Evolutionary conservation across 2,329 filamentous ascomycete species (phyloP).

Genomic region (Apiospora phragmitis): DNA sequence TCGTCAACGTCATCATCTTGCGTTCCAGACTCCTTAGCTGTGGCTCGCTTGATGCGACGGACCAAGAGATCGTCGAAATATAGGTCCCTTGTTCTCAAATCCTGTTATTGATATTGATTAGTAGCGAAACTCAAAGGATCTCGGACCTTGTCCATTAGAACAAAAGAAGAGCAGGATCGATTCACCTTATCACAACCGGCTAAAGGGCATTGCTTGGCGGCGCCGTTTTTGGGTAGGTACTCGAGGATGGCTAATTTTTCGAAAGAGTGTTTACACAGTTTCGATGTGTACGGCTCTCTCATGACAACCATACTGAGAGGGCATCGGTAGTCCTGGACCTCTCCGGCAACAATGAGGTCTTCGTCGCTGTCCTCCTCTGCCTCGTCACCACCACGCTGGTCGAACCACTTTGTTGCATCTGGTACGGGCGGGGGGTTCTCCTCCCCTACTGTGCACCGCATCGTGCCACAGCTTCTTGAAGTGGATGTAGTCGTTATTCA

Average conservation of each 20-base stretch:
- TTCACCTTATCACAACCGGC: constrained; percentile 62
- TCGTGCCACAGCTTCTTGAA: constrained; percentile 62
- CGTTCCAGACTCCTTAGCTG: constrained; percentile 41
- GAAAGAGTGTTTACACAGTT: constrained; percentile 71
- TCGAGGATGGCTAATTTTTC: constrained; percentile 65
- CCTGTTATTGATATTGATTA: constrained; percentile 34
- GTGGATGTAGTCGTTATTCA: constrained; percentile 59
- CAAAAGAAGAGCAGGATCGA: neutral
- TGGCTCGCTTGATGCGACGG: constrained; percentile 57
- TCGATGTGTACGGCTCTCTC: constrained; percentile 65
- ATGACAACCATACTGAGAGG: constrained; percentile 67
- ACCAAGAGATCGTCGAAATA: constrained; percentile 56
- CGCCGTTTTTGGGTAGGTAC: constrained; percentile 39
- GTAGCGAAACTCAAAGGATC: neutral
- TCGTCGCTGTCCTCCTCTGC: constrained; percentile 59
- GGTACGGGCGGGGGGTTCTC: constrained; percentile 52
- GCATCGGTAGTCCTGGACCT: constrained; percentile 67
- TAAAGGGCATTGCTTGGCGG: constrained; percentile 58
- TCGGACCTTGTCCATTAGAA: neutral
- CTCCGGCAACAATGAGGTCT: constrained; percentile 66
- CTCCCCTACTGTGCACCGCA: constrained; percentile 40
- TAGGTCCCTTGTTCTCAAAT: constrained; percentile 53
- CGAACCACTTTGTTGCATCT: constrained; percentile 56
- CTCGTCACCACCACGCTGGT: constrained; percentile 34
- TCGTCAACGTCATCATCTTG: constrained; percentile 44